These are phyloP conservation scores for Tricholoma sp. DNA, from an alignment of 768 basidiomycete genomes.

Conservation along the genomic window DNA sequence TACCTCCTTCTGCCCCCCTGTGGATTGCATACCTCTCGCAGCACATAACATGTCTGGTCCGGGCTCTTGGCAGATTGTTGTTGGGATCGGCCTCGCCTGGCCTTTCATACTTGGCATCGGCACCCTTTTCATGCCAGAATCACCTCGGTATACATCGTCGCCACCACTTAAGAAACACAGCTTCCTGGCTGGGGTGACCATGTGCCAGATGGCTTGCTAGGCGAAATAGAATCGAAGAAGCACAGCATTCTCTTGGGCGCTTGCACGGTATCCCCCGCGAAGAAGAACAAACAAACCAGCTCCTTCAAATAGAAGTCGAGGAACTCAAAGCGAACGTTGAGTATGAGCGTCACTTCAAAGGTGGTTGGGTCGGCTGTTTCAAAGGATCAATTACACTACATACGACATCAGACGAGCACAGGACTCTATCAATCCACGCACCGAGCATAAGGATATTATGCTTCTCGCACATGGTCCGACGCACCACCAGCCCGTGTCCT, in stretches of 20 bases:
- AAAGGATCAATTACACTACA: too few relatives aligned
- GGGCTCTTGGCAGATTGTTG: conserved; percentile 57
- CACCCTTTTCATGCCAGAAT: conserved; percentile 68
- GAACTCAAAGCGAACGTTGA: conserved; percentile 52
- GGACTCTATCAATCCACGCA: too few relatives aligned
- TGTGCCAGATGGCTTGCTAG: conserved; percentile 49
- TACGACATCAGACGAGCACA: too few relatives aligned
- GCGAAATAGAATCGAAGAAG: conserved; percentile 42
- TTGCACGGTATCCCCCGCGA: conserved; percentile 40
- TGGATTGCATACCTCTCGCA: conserved; percentile 67
- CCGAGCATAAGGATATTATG: too few relatives aligned
- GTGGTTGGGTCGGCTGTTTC: conserved; percentile 71
- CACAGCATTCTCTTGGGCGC: conserved; percentile 41
- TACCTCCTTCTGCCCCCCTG: background rate
- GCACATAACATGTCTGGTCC: conserved; percentile 43
- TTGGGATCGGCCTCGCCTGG: conserved; percentile 61
- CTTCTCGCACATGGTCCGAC: too few relatives aligned
- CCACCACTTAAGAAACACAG: background rate
- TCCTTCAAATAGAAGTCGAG: conserved; percentile 43
- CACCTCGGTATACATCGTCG: conserved; percentile 36
- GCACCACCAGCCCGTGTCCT: too few relatives aligned
- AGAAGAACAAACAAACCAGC: conserved; percentile 35
- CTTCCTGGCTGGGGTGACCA: background rate
- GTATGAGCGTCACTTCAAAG: conserved; percentile 38
- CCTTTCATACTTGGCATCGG: conserved; percentile 55